These are phyloP conservation scores for Fusarium heterosporum DNA, from an alignment of 2,329 filamentous ascomycete genomes.

Conservation along the genomic window DNA sequence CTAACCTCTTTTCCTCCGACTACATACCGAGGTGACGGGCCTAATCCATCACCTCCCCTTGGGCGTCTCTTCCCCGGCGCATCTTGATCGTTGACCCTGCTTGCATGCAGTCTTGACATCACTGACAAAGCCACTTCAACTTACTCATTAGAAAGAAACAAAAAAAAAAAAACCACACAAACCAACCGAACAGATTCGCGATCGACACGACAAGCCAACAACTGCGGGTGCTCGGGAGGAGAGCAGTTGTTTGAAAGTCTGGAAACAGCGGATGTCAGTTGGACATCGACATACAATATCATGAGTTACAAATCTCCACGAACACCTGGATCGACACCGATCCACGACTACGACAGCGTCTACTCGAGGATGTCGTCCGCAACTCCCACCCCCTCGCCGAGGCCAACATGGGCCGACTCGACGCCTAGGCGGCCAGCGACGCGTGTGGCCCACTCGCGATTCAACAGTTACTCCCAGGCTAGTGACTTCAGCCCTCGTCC, in stretches of 20 bases:
- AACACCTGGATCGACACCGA: conserved; percentile 61
- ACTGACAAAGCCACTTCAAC: conserved; percentile 20
- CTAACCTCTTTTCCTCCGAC: conserved; percentile 68
- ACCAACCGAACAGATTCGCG: conserved; percentile 13
- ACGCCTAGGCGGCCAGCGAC: conserved; percentile 67
- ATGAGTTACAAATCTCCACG: conserved; percentile 57
- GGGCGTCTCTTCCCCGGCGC: conserved; percentile 53
- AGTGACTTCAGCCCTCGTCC: conserved; percentile 57
- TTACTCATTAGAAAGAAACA: conserved; percentile 37
- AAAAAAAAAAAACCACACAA: conserved; percentile 53
- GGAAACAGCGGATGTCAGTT: conserved; percentile 48
- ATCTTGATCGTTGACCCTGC: conserved; percentile 41
- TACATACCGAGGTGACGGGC: conserved; percentile 72
- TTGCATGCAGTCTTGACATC: conserved; percentile 42
- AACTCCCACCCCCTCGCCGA: conserved; percentile 68
- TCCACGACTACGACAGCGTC: conserved; percentile 60
- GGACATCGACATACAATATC: conserved; percentile 52
- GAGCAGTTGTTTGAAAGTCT: conserved; percentile 42
- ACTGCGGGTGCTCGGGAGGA: conserved; percentile 47
- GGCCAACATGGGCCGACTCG: conserved; percentile 62
- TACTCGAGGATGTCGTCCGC: conserved; percentile 66
- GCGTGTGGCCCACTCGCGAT: conserved; percentile 57
- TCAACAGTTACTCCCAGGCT: conserved; percentile 55
- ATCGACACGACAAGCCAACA: conserved; percentile 28
- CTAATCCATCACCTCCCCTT: conserved; percentile 60